A percentile compares a stretch with the other conserved stretches of the same genome.
These are phyloP conservation scores for Saitozyma sp. DNA, from an alignment of 768 basidiomycete species.

Conservation along the genomic window DNA sequence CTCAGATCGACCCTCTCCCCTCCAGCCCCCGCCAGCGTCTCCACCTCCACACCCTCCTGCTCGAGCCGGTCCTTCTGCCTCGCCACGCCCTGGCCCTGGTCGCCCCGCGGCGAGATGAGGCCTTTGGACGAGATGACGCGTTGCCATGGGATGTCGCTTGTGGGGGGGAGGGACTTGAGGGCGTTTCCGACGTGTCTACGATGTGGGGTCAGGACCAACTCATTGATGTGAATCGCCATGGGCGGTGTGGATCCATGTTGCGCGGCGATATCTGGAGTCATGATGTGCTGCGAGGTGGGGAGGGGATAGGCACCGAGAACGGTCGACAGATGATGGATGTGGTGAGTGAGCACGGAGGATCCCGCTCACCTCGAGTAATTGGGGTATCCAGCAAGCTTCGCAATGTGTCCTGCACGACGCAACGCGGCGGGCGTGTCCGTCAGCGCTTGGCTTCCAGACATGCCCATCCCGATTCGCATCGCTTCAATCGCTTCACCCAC, in stretches of 20 bases:
- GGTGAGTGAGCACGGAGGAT: not conserved
- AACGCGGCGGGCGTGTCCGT: not conserved
- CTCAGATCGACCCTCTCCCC: slow-evolving; percentile 58
- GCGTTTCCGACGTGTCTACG: slow-evolving; percentile 50
- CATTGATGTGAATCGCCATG: not conserved
- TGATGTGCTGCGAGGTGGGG: too few species aligned
- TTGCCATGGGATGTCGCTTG: slow-evolving; percentile 51
- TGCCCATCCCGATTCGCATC: not conserved
- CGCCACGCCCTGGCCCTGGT: slow-evolving; percentile 75
- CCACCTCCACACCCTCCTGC: slow-evolving; percentile 80
- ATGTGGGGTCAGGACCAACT: not conserved
- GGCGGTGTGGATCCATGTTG: not conserved
- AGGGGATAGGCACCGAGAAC: too few species aligned
- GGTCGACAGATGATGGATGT: not conserved
- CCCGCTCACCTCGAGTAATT: slow-evolving; percentile 34
- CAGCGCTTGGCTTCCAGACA: not conserved
- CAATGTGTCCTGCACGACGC: slow-evolving; percentile 42
- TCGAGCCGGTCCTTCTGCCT: slow-evolving; percentile 73
- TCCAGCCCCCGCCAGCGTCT: slow-evolving; percentile 59
- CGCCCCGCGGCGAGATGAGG: slow-evolving; percentile 70
- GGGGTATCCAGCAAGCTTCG: slow-evolving; percentile 49
- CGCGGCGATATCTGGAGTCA: not conserved
- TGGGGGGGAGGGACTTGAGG: slow-evolving; percentile 37
- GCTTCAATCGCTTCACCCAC: slow-evolving; percentile 13
- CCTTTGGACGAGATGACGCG: slow-evolving; percentile 49